Conservation (phyloP, 2,329 filamentous ascomycete genomes). For the Colletotrichum horii region DNA sequence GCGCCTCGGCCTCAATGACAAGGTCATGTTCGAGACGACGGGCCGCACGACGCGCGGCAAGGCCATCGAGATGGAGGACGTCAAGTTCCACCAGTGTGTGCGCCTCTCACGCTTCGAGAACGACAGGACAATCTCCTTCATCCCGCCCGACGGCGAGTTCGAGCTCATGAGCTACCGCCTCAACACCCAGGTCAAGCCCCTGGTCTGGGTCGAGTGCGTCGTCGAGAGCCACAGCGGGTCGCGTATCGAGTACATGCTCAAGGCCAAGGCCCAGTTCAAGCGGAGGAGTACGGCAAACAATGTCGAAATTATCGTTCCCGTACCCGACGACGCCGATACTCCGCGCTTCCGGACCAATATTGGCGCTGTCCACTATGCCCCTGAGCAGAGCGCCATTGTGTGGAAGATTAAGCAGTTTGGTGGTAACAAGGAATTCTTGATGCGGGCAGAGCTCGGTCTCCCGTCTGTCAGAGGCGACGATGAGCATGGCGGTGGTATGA, state of each 20-base stretch:
- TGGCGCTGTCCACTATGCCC: slow-evolving; percentile 95
- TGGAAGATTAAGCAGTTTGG: slow-evolving; percentile 99
- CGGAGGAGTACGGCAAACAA: slow-evolving; percentile 97
- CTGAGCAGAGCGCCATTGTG: slow-evolving; percentile 95
- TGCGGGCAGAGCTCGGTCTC: slow-evolving; percentile 94
- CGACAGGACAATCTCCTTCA: slow-evolving; percentile 98
- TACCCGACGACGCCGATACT: slow-evolving; percentile 95
- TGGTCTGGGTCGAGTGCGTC: slow-evolving; percentile 98
- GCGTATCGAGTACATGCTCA: slow-evolving; percentile 98
- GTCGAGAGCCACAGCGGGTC: slow-evolving; percentile 96
- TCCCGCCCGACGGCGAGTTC: slow-evolving; percentile 97
- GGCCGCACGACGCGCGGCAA: slow-evolving; percentile 93
- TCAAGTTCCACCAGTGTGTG: slow-evolving; percentile 99
- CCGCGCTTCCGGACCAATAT: slow-evolving; percentile 98
- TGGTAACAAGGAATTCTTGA: slow-evolving; percentile 97
- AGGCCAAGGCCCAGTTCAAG: slow-evolving; percentile 98
- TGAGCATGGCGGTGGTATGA: slow-evolving; percentile 96
- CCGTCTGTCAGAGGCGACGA: slow-evolving; percentile 95
- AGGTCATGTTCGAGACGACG: slow-evolving; percentile 99
- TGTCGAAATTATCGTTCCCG: slow-evolving; percentile 95
- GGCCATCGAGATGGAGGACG: slow-evolving; percentile 99
- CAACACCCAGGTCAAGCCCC: slow-evolving; percentile 97
- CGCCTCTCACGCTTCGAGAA: slow-evolving; percentile 96
- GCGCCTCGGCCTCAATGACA: slow-evolving; percentile 93
- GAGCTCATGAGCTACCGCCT: slow-evolving; percentile 99